Percentiles rank a stretch among this genome's conserved stretches.
phyloP scores from a whole-genome alignment of 257 asterid species.

The Ajuga chamaepitys region DNA sequence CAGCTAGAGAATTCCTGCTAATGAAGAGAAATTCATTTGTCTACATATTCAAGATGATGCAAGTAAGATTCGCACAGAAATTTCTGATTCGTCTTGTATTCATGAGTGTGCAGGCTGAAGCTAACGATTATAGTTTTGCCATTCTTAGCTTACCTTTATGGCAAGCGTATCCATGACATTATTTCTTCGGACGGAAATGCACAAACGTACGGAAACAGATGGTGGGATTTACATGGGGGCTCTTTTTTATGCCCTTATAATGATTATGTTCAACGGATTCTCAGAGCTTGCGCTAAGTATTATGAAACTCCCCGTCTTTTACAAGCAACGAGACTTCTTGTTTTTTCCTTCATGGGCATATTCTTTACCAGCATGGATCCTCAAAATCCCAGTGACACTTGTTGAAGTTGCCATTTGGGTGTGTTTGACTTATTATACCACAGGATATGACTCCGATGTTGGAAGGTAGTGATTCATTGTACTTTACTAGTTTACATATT shows the following conservation, averaged over 20 bases:
- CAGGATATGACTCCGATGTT: conserved; percentile 51
- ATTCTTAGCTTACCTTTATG: conserved; percentile 49
- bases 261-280: conserved; percentile 64
- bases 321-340: conserved; percentile 72
- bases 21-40: conserved; percentile 75
- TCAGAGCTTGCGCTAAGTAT: conserved; percentile 67
- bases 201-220: conserved; percentile 31
- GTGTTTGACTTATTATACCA: conserved; percentile 41
- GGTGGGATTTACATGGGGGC: conserved; percentile 73
- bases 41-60: conserved; percentile 58
- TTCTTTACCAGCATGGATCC: conserved; percentile 66
- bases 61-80: conserved; percentile 33
- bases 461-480: conserved; percentile 31
- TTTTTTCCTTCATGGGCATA: conserved; percentile 80
- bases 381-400: conserved; percentile 56
- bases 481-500: conserved; percentile 2
- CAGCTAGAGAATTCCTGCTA: conserved; percentile 53
- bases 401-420: conserved; percentile 43
- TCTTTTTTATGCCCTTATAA: conserved; percentile 44
- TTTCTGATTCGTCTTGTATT: background rate
- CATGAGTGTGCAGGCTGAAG: background rate
- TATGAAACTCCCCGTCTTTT: conserved; percentile 72
- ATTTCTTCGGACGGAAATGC: conserved; percentile 51
- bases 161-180: conserved; percentile 58
- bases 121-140: background rate